Evolutionary conservation across 805 yeast species (phyloP), one percentile per base, ranked within the genome.

Genomic region (Cyberlindnera sargentensis): DNA sequence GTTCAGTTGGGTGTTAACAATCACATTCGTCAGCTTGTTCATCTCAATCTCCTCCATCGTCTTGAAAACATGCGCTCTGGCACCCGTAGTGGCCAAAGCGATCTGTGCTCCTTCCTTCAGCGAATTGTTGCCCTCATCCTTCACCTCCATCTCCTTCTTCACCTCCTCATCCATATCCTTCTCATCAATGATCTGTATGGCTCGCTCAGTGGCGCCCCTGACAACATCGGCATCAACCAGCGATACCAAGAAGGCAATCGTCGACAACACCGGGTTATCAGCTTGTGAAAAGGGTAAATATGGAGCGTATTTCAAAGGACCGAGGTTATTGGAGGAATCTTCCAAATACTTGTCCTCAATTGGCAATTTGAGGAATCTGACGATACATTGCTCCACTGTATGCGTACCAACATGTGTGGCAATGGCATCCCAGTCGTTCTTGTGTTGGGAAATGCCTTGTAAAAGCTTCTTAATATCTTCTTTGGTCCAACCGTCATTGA

Each of bases 261-360:
- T 91, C 32, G 95, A 83, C 68, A 93, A 73, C 4, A 93, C 89
- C 3, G 99, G 99, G 62, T 93, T 93, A 53, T 93, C 98, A 28
- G 82, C 78, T 36, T 87, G 76, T 32, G 87, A 78, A 40, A 86
- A 82, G 10, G 98, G 96, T 40, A 91, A 72, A 60, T 87, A 84
- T 3, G 95, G 83, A 4, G 91, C 82, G 61, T 76, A 88, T 58
- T 82, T 84, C 50, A 90, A 71, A 10, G 95, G 85, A 1, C 93
- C 90, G 20, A 84, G 61, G 38, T 51, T 56, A 9, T 51, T 40
- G 26, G 53, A 50, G 7, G 51, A 52, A 30, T 75, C 67, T 26
- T 75, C 75, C 48, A 80, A 64, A 56, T 75, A 84, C 44, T 73
- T 67, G 61, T 88, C 95, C 60, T 89, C 96, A 48, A 85, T 82